phyloP scores from a whole-genome alignment of 2,329 filamentous ascomycete species.

The Pseudogymnoascus sp. region DNA sequence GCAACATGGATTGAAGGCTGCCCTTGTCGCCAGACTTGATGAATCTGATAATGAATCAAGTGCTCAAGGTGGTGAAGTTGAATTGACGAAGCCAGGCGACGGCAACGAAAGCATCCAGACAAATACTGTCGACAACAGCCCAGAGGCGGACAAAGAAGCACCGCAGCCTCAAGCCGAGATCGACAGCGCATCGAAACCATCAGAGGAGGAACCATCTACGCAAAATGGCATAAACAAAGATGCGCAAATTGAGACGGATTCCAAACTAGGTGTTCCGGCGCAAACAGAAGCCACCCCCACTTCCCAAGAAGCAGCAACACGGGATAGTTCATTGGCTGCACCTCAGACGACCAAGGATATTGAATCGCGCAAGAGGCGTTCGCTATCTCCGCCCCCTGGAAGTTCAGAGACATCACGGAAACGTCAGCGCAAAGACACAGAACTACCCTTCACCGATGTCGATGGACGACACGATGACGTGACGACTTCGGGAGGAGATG shows the following conservation, averaged over 20 bases:
- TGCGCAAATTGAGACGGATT: conserved; percentile 8
- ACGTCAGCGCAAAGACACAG: conserved; percentile 35
- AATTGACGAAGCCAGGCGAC: conserved; percentile 9
- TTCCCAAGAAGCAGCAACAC: conserved; percentile 18
- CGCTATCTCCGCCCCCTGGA: conserved; percentile 51
- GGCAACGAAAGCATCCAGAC: background rate
- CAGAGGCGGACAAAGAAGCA: conserved; percentile 11
- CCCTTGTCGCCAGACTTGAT: conserved; percentile 59
- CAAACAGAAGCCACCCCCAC: conserved; percentile 1
- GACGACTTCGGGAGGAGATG: conserved; percentile 16
- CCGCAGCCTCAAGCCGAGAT: background rate
- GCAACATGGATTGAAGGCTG: conserved; percentile 63
- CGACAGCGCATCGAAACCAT: background rate
- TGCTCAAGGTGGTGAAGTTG: conserved; percentile 24
- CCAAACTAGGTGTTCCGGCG: conserved; percentile 9
- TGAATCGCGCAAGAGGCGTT: conserved; percentile 62
- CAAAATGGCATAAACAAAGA: background rate
- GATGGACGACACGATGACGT: conserved; percentile 13
- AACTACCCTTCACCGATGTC: conserved; percentile 6
- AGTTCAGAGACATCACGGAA: conserved; percentile 48
- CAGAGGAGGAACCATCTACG: background rate
- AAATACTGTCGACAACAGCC: background rate
- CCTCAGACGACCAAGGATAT: conserved; percentile 41
- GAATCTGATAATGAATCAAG: conserved; percentile 34
- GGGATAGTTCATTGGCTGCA: conserved; percentile 10